Conservation (phyloP, 805 yeast species). For the Suhomyces vadensis region DNA sequence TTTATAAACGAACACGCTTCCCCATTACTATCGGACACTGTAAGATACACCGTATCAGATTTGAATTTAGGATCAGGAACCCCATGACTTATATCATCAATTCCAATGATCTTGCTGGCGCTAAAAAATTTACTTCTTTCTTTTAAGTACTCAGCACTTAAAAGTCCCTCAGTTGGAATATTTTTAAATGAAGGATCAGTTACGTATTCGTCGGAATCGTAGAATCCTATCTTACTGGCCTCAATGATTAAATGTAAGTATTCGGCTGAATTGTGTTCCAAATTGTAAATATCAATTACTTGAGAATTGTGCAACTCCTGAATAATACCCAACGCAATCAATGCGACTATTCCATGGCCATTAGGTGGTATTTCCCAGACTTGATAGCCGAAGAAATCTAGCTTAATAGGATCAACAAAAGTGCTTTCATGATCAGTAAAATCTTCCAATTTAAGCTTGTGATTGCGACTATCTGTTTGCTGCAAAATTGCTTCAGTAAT, state of each 20-base stretch:
- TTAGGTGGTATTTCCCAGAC: constrained; percentile 86
- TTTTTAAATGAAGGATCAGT: constrained; percentile 55
- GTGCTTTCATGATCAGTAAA: constrained; percentile 57
- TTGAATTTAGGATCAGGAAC: constrained; percentile 58
- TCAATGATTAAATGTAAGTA: constrained; percentile 72
- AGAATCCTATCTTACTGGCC: constrained; percentile 67
- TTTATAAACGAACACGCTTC: constrained; percentile 81
- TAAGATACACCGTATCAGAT: constrained; percentile 73
- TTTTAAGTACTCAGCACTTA: constrained; percentile 50
- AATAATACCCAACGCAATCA: constrained; percentile 67
- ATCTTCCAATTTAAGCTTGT: constrained; percentile 57
- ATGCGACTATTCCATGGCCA: constrained; percentile 78
- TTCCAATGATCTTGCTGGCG: constrained; percentile 39
- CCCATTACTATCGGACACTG: constrained; percentile 66
- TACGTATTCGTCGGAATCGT: constrained; percentile 73
- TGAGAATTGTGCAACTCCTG: constrained; percentile 51
- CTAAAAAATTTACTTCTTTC: constrained; percentile 51
- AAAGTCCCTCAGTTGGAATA: constrained; percentile 41
- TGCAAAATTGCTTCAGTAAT: constrained; percentile 65
- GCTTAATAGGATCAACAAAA: constrained; percentile 62
- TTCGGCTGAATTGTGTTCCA: constrained; percentile 67
- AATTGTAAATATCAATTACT: constrained; percentile 37
- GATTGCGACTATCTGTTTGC: constrained; percentile 54
- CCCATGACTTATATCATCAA: constrained; percentile 46
- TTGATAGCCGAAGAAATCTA: constrained; percentile 50